Percentiles rank a stretch among this genome's conserved stretches.
phyloP scores from a whole-genome alignment of 2,329 filamentous ascomycete genomes.

The Clonostachys solani region DNA sequence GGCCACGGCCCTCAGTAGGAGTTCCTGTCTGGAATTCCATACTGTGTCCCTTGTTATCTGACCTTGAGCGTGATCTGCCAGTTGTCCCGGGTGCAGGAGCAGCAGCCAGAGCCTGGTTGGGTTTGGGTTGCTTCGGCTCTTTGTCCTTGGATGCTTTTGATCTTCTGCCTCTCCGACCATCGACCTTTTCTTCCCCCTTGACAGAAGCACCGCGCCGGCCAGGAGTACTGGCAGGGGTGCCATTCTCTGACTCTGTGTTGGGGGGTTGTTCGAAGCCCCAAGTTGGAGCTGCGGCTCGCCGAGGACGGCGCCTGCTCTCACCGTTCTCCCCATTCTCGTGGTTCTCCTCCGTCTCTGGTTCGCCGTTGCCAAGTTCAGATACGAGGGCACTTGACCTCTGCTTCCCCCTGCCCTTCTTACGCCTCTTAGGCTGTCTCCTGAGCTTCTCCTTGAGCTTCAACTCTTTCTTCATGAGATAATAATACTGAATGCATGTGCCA shows the following conservation, averaged over 20 bases:
- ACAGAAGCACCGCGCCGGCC: conserved; percentile 40
- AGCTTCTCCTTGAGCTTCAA: conserved; percentile 74
- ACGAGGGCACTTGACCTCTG: conserved; percentile 61
- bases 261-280: conserved; percentile 60
- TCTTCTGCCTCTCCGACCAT: conserved; percentile 29
- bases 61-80: conserved; percentile 32
- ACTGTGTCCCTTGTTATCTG: conserved; percentile 27
- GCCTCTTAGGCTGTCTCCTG: conserved; percentile 57
- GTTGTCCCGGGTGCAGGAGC: conserved; percentile 27
- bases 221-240: conserved; percentile 53
- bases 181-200: conserved; percentile 45
- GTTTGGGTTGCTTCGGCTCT: conserved; percentile 32
- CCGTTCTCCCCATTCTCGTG: conserved; percentile 57
- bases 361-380: conserved; percentile 59
- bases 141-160: conserved; percentile 31
- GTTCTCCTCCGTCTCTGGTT: conserved; percentile 51
- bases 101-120: conserved; percentile 40
- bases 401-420: conserved; percentile 54
- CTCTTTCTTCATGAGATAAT: conserved; percentile 75
- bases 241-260: conserved; percentile 53
- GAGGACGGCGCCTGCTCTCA: conserved; percentile 51
- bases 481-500: conserved; percentile 79
- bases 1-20: conserved; percentile 32
- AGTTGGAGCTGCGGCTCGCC: conserved; percentile 65
- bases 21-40: conserved; percentile 33